Base-by-base conservation (phyloP, 495 filamentous ascomycete species). In the Friedmanniomyces simplex region DNA sequence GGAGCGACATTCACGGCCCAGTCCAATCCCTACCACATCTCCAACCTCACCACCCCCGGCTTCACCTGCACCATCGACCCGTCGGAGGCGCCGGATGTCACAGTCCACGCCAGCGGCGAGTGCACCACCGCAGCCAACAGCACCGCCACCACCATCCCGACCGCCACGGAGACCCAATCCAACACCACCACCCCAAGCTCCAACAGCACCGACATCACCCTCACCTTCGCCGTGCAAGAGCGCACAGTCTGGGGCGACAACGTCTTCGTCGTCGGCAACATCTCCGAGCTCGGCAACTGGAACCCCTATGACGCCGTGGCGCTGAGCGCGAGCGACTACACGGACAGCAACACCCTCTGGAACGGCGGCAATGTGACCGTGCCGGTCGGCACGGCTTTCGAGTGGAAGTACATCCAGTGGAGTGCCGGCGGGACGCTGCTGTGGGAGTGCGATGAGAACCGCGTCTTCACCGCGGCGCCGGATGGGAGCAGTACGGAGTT, bases 341-440 rank as follows among this genome's bases (percentile, higher is more conserved):
- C 78, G 3, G 54, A 58, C 12, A 74, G 60, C 50, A 74, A 83
- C 59, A 77, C 78, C 3, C 57, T 82, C 7, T 87, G 84, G 84
- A 73, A 55, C 39, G 46, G 20, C 24, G 46, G 46, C 6, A 14
- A 24, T 18, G 3, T 49, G 18, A 26, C 11, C 13, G 76, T 68
- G 1, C 76, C 76, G 0, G 74, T 75, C 0, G 82, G 83, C 1
- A 67, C 70, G 41, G 61, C 62, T 2, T 72, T 88, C 26, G 57
- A 82, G 67, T 88, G 86, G 63, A 88, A 88, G 71, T 89, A 79
- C 62, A 80, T 88, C 59, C 76, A 77, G 10, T 72, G 82, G 41
- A 69, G 75, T 51, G 67, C 68, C 4, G 74, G 80, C 64, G 78
- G 81, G 2, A 64, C 66, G 1, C 71, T 85, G 1, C 67, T 58